Base-by-base conservation (phyloP, 2,329 filamentous ascomycete species). In the Colletotrichum lindemuthianum region DNA sequence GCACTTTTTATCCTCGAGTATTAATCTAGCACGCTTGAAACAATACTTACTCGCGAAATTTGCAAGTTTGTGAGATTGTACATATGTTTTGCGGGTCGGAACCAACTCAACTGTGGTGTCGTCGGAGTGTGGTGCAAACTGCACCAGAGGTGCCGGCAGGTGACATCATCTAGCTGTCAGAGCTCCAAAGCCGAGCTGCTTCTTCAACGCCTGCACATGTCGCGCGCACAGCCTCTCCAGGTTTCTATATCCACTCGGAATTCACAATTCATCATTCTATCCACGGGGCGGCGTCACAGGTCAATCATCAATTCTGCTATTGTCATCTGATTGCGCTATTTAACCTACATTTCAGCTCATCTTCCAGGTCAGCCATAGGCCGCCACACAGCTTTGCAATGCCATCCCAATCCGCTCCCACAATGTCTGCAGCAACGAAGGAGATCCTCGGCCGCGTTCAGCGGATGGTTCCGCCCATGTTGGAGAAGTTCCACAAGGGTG, bases 401-500 rank as follows among this genome's bases (percentile, higher is more conserved):
- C 45, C 60, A 53, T 60, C 57, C n/a, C 60, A 68, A 52, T 33
- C 60, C 34, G 36, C 70, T 32, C 72, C 76, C 48, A 77, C 82
- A 16, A 91, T 93, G 85, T 89, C 90, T 67, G 79, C 86, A 68
- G 81, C 88, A 33, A 92, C 93, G 24, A 92, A 88, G 77, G 88
- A 91, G 70, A 82, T 97, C 57, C 82, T 99, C 61, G 80, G 83
- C 70, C 95, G 92, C 78, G 93, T 94, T 73, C 91, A 90, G 84
- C 92, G 90, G 75, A 91, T 99, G 82, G 87, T 99, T 65, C 96
- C 96, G 69, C 96, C 96, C 10, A 92, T 99, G 92, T 86, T 97
- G 58, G 92, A 96, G 75, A 92, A 88, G 74, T 98, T 98, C 75
- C 96, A 98, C 80, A 99, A 99, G 85, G 96, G 95, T 93, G 74